Evolutionary conservation across 768 basidiomycete species (phyloP).

Genomic region (Hysterangium stoloniferum): DNA sequence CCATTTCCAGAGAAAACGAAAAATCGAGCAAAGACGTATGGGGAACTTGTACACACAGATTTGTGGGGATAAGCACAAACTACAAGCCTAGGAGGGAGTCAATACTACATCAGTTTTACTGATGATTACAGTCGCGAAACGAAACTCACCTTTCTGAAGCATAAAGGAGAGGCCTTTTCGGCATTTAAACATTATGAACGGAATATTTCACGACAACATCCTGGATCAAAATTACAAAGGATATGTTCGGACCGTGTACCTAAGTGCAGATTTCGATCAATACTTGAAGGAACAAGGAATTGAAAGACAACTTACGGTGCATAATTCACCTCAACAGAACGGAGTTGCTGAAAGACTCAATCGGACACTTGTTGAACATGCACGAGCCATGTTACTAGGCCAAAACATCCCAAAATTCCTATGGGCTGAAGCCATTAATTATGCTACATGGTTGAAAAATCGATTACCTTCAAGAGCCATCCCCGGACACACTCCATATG

Average conservation of each 20-base stretch:
- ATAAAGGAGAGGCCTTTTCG: constrained; percentile 26
- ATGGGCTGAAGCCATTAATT: constrained; percentile 21
- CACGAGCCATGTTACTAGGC: constrained; percentile 25
- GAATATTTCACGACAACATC: constrained; percentile 25
- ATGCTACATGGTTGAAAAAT: constrained; percentile 19
- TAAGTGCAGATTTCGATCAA: constrained; percentile 25
- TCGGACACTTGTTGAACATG: constrained; percentile 26
- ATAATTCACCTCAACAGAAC: constrained; percentile 38
- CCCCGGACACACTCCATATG: too few relatives aligned
- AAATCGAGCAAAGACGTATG: constrained; percentile 23
- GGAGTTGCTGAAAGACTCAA: constrained; percentile 36
- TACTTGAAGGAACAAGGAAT: constrained; percentile 33
- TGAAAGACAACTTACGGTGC: constrained; percentile 28
- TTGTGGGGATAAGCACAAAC: constrained; percentile 32
- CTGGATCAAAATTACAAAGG: constrained; percentile 26
- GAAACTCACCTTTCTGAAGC: constrained; percentile 23
- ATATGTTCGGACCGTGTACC: too few relatives aligned
- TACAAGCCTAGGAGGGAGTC: constrained; percentile 15
- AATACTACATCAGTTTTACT: constrained; percentile 16
- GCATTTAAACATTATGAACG: constrained; percentile 28
- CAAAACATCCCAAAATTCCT: constrained; percentile 18
- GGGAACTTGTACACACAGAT: too few relatives aligned
- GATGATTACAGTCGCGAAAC: constrained; percentile 18
- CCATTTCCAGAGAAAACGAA: constrained; percentile 21
- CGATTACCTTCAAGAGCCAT: constrained; percentile 12